A percentile compares a stretch with the other conserved stretches of the same genome.
Evolutionary conservation across 2,329 filamentous ascomycete species (phyloP).

Genomic region (Lachnellula arida): DNA sequence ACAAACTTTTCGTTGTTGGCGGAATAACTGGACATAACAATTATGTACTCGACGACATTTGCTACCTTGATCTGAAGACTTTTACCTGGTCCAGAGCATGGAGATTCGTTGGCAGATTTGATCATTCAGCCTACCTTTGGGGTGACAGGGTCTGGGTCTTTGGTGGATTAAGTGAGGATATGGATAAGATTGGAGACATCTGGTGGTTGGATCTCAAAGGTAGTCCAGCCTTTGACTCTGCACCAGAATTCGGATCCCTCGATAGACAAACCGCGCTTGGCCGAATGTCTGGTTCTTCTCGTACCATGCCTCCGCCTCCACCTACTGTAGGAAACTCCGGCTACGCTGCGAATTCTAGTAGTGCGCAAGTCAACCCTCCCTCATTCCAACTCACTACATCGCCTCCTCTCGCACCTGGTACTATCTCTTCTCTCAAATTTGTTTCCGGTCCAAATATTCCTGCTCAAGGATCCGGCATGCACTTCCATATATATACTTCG

Average conservation of each 20-base stretch:
- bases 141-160: slow-evolving; percentile 93
- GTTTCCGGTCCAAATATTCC: slow-evolving; percentile 82
- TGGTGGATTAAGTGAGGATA: slow-evolving; percentile 88
- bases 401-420: slow-evolving; percentile 78
- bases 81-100: slow-evolving; percentile 96
- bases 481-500: slow-evolving; percentile 93
- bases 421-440: slow-evolving; percentile 87
- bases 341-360: slow-evolving; percentile 64
- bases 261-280: slow-evolving; percentile 35
- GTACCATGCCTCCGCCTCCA: slow-evolving; percentile 45
- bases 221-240: slow-evolving; percentile 74
- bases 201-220: slow-evolving; percentile 97
- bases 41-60: slow-evolving; percentile 90
- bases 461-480: slow-evolving; percentile 82
- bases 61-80: slow-evolving; percentile 93
- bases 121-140: slow-evolving; percentile 93
- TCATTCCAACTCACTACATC: slow-evolving; percentile 67
- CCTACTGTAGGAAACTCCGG: slow-evolving; percentile 53
- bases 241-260: slow-evolving; percentile 53
- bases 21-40: slow-evolving; percentile 94
- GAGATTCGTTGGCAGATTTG: slow-evolving; percentile 92
- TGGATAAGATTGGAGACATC: slow-evolving; percentile 93
- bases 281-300: slow-evolving; percentile 43
- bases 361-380: slow-evolving; percentile 60
- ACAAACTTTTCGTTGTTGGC: slow-evolving; percentile 92